Evolutionary conservation across 2,329 filamentous ascomycete species (phyloP), one percentile per base, ranked within the genome.

Genomic region (Monilinia fructigena): DNA sequence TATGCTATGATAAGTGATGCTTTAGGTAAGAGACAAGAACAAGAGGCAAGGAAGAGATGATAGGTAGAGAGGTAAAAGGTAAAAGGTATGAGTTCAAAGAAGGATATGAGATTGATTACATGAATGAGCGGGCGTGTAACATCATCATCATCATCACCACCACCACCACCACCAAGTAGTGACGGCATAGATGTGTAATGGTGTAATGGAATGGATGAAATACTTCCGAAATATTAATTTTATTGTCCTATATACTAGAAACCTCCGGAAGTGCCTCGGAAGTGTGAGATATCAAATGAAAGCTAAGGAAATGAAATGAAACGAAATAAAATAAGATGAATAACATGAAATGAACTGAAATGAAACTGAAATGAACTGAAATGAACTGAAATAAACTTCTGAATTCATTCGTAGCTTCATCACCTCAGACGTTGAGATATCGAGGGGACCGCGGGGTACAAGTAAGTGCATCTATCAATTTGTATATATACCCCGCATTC

Each of bases 401-500:
- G 12, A 47, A 35, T 35, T 35, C 31, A 35, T 35, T 35, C 31
- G 31, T 35, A 35, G 31, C 31, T 59, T 59, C 55, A 26, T 35
- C 31, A 28, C 23, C 35, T 23, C 28, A 55, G 53, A 20, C 3
- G 7, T 35, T 35, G 31, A 35, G 31, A 23, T 14, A 38, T 38
- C 20, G 26, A 55, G 53, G n/a, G 20, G 28, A 20, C 54, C 35
- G 40, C 40, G 40, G 40, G 40, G 40, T 42, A 42, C 40, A 16
- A 16, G 38, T 40, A 14, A 40, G 2, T 42, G 12, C 12, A 42
- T n/a, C n/a, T n/a, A n/a, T 42, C 40, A 5, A 1, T 16, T 16
- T 14, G 40, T 35, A 35, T 42, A 16, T 47, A 40, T 59, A 38
- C 58, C 58, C 58, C 58, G 58, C 58, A 60, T 60, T 60, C 45